A percentile compares a stretch with the other conserved stretches of the same genome.
Evolutionary conservation across 306 rosid species (phyloP).

Genomic region (Prunus fruticosa): DNA sequence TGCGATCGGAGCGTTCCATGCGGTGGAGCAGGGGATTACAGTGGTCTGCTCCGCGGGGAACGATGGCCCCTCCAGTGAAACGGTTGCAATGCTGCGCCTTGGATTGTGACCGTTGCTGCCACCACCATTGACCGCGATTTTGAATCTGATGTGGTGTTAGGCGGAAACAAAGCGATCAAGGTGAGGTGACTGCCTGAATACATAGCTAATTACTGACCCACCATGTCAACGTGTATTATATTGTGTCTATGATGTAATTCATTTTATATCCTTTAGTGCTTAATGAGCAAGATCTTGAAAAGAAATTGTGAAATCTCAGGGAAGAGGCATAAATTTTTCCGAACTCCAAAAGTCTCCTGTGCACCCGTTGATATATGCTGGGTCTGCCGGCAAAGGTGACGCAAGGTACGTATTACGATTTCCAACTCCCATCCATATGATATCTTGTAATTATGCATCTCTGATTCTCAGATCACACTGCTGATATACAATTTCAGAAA

Average conservation of each 20-base stretch:
- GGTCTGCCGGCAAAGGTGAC: not conserved
- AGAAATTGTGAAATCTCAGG: slow-evolving; percentile 35
- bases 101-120: slow-evolving; percentile 86
- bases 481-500: slow-evolving; percentile 28
- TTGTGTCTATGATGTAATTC: too few species aligned
- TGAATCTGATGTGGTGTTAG: slow-evolving; percentile 52
- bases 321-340: slow-evolving; percentile 70
- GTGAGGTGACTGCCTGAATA: slow-evolving; percentile 44
- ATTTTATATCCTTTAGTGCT: too few species aligned
- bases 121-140: slow-evolving; percentile 72
- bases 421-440: not conserved
- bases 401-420: not conserved
- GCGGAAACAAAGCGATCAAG: slow-evolving; percentile 41
- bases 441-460: not conserved
- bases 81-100: slow-evolving; percentile 65
- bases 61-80: slow-evolving; percentile 29
- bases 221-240: too few species aligned
- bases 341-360: slow-evolving; percentile 43
- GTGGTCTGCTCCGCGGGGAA: slow-evolving; percentile 83
- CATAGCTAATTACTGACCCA: not conserved
- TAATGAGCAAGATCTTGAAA: too few species aligned
- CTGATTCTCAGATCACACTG: not conserved
- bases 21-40: slow-evolving; percentile 57
- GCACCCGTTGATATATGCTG: slow-evolving; percentile 37
- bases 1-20: slow-evolving; percentile 81